Evolutionary conservation across 306 rosid genomes (phyloP), one percentile per base, ranked within the genome.

Genomic region (Sicyos baderoa): DNA sequence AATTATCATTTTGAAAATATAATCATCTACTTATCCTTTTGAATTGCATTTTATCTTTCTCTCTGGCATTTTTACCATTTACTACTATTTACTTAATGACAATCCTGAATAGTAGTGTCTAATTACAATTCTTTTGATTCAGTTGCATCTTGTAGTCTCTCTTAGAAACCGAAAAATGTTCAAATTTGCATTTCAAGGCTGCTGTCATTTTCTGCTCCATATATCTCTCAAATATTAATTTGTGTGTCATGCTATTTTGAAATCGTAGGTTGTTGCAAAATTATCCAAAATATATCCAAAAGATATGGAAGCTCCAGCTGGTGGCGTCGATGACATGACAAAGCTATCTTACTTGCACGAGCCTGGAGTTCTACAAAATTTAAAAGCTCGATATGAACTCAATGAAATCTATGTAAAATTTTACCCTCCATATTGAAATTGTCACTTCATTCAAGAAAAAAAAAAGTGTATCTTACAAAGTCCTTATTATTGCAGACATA

Each of bases 271-370:
- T 69, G 79, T 78, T 23, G 84, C 86, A n/a, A 83, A 86, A 53
- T 79, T 93, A 52, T 77, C 94, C 42, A 88, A 79, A 78, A 69
- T 93, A 82, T 86, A 81, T 50, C 99, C 97, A 61, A 90, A 88
- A 82, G 97, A 93, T 73, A 75, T 71, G 86, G 97, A 94, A 75
- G 96, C 99, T 82, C 91, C 97, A 47, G 76, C 99, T 42, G 96
- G 91, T 13, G 99, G 99, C 50, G 99, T 94, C 76, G 99, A 94
- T 72, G 99, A 94, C 81, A 94, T 94, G 99, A 94, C 99, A 17
- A 90, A 90, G 86, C 82, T 94, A 74, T 90, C 97, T 67, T 94
- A 94, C 82, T 73, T 94, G 86, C 97, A 94, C 32, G 99, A 94
- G 85, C 97, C 99, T 63, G 99, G 99, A 82, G 99, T 90, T 72